Evolutionary conservation across 352 stramenopile genomes (phyloP).

Genomic region (Phytophthora gonapodyides): DNA sequence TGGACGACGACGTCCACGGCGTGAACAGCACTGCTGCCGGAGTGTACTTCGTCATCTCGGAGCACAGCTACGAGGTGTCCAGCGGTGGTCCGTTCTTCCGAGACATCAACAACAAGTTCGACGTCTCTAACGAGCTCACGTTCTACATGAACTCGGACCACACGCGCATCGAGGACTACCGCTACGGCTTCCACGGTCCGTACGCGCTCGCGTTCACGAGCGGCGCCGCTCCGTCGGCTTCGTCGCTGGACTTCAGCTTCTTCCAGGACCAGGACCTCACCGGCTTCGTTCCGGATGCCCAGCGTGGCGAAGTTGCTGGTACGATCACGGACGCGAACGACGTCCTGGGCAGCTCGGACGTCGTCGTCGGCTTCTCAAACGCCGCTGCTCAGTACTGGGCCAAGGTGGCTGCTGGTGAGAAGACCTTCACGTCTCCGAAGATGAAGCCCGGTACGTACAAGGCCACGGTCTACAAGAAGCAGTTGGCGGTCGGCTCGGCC

Average conservation of each 20-base stretch:
- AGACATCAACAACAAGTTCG: conserved; percentile 62
- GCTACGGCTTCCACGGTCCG: conserved; percentile 55
- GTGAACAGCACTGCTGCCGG: conserved; percentile 42
- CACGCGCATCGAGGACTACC: conserved; percentile 56
- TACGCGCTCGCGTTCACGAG: conserved; percentile 51
- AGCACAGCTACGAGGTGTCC: conserved; percentile 51
- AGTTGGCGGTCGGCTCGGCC: conserved; percentile 39
- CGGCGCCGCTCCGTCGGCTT: conserved; percentile 27
- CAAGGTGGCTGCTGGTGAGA: conserved; percentile 22
- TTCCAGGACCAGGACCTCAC: conserved; percentile 43
- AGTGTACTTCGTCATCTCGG: conserved; percentile 57
- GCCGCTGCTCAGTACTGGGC: conserved; percentile 52
- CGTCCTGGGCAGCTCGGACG: conserved; percentile 24
- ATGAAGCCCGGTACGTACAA: conserved; percentile 58
- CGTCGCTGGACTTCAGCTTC: conserved; percentile 44
- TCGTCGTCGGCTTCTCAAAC: conserved; percentile 50
- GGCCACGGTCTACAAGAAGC: conserved; percentile 54
- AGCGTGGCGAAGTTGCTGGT: conserved; percentile 42
- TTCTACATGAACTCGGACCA: conserved; percentile 71
- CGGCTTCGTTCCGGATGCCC: conserved; percentile 41
- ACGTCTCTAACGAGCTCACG: conserved; percentile 49
- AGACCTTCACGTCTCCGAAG: conserved; percentile 43
- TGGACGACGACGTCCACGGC: conserved; percentile 45
- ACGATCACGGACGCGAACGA: conserved; percentile 38
- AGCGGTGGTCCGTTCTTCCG: conserved; percentile 53